A percentile compares a stretch with the other conserved stretches of the same genome.
phyloP scores from a whole-genome alignment of 768 basidiomycete genomes.

The Coprinopsis marcescibilis region DNA sequence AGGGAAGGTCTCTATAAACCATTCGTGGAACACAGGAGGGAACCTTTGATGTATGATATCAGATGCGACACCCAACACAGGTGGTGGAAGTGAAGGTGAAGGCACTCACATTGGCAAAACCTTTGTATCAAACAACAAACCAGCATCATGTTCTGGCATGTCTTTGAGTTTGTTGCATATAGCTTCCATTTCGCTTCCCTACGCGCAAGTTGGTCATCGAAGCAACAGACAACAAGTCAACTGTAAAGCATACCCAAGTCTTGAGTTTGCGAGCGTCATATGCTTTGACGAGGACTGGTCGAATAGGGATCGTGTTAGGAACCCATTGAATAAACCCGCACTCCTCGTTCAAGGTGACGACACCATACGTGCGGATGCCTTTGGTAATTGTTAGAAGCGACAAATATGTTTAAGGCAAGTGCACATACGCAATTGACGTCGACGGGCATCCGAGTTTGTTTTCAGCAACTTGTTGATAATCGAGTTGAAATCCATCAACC shows the following conservation, averaged over 20 bases:
- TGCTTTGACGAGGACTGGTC: conserved; percentile 61
- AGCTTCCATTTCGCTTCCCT: conserved; percentile 35
- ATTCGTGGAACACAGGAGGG: conserved; percentile 89
- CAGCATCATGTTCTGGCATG: conserved; percentile 42
- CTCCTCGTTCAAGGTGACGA: conserved; percentile 95
- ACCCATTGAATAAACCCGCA: conserved; percentile 99
- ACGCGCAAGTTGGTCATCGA: conserved; percentile 1
- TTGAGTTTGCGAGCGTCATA: conserved; percentile 49
- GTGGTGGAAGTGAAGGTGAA: neutral
- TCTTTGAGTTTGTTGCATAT: conserved; percentile 49
- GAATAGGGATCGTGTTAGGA: conserved; percentile 80
- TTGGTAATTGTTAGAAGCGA: neutral
- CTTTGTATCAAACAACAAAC: conserved; percentile 43
- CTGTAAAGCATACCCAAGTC: conserved; percentile 30
- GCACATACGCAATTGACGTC: conserved; percentile 79
- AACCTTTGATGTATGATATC: conserved; percentile 35
- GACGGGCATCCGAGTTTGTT: conserved; percentile 87
- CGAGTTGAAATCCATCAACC: conserved; percentile 96
- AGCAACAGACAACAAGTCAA: neutral
- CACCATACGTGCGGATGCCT: conserved; percentile 98
- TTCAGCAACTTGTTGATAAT: conserved; percentile 97
- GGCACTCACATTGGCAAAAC: conserved; percentile 52
- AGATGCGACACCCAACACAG: neutral
- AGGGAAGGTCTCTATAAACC: conserved; percentile 96
- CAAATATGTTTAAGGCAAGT: neutral